Conservation (phyloP, 805 yeast genomes). For the Candida dendrica region DNA sequence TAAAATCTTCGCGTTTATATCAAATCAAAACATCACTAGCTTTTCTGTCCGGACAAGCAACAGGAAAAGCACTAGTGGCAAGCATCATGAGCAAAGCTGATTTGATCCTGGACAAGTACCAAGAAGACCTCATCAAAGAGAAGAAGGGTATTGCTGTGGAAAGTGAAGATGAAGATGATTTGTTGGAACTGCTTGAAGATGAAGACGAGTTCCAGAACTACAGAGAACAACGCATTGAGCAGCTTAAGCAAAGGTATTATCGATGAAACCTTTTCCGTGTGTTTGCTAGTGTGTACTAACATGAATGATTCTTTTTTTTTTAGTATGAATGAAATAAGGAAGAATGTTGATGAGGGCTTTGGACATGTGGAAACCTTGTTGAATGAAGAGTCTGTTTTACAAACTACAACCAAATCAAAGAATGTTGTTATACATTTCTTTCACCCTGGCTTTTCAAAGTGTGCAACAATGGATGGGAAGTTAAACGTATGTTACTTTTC, state of each 20-base stretch:
- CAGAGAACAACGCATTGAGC: slow-evolving; percentile 58
- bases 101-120: slow-evolving; percentile 33
- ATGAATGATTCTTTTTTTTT: no score
- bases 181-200: slow-evolving; percentile 45
- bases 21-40: no score
- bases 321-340: slow-evolving; percentile 27
- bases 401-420: slow-evolving; percentile 35
- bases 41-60: no score
- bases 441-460: slow-evolving; percentile 52
- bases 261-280: no score
- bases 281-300: no score
- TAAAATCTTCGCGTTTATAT: no score
- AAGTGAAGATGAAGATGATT: slow-evolving; percentile 31
- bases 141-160: slow-evolving; percentile 15
- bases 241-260: slow-evolving; percentile 39
- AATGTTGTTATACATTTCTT: slow-evolving; percentile 54
- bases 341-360: slow-evolving; percentile 30
- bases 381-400: slow-evolving; percentile 53
- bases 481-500: slow-evolving; percentile 12
- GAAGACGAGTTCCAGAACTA: slow-evolving; percentile 43
- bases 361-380: slow-evolving; percentile 35
- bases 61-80: neutral
- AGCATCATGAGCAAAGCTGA: neutral
- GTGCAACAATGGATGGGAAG: slow-evolving; percentile 49
- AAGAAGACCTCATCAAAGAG: slow-evolving; percentile 26